A percentile compares a stretch with the other conserved stretches of the same genome.
phyloP scores from a whole-genome alignment of 352 stramenopile species.

The Phytophthora citricola region DNA sequence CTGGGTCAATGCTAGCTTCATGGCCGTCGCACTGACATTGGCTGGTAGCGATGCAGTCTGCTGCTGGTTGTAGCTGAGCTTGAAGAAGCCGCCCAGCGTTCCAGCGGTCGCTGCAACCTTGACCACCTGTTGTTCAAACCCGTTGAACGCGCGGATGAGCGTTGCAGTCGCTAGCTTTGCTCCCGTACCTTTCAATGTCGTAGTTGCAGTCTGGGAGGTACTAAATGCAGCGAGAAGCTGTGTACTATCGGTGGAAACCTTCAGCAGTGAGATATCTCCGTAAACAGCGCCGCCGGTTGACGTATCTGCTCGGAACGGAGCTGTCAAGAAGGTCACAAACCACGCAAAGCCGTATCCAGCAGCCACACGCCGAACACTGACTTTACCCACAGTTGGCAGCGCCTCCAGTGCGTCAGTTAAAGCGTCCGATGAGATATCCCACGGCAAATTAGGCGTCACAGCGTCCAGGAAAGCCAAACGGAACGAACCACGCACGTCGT shows the following conservation, averaged over 20 bases:
- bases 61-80: slow-evolving; percentile 86
- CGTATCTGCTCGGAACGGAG: slow-evolving; percentile 43
- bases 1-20: slow-evolving; percentile 63
- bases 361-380: slow-evolving; percentile 76
- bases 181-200: slow-evolving; percentile 76
- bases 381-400: slow-evolving; percentile 84
- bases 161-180: slow-evolving; percentile 78
- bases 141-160: slow-evolving; percentile 89
- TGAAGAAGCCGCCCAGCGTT: slow-evolving; percentile 86
- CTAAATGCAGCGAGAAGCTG: slow-evolving; percentile 67
- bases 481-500: slow-evolving; percentile 90
- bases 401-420: slow-evolving; percentile 81
- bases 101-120: slow-evolving; percentile 69
- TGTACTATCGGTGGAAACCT: slow-evolving; percentile 74
- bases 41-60: slow-evolving; percentile 76
- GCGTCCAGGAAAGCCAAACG: slow-evolving; percentile 76
- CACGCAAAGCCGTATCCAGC: slow-evolving; percentile 82
- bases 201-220: slow-evolving; percentile 45
- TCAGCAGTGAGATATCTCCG: slow-evolving; percentile 60
- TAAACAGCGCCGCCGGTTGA: slow-evolving; percentile 45
- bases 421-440: slow-evolving; percentile 79
- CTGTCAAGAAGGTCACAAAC: slow-evolving; percentile 81
- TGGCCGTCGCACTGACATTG: slow-evolving; percentile 53
- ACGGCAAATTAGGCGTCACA: slow-evolving; percentile 72
- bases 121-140: slow-evolving; percentile 93